phyloP scores from a whole-genome alignment of 2,329 filamentous ascomycete genomes.

The Aspergillus texensis region DNA sequence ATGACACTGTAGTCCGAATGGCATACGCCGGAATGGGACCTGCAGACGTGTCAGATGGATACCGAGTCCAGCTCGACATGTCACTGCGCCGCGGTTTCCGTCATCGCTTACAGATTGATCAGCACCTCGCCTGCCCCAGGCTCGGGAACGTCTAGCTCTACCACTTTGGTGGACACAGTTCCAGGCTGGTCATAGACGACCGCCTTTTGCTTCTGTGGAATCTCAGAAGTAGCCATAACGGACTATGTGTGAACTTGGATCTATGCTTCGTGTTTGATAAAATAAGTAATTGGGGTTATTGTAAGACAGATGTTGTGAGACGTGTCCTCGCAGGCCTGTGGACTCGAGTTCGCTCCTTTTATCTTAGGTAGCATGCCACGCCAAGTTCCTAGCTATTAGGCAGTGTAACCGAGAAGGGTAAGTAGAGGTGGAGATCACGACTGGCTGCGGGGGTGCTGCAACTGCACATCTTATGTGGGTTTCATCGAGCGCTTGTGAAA shows the following conservation, averaged over 20 bases:
- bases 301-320: neutral
- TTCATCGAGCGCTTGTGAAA: neutral
- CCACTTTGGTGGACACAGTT: constrained; percentile 65
- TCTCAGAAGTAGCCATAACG: constrained; percentile 42
- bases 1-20: constrained; percentile 64
- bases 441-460: neutral
- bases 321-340: neutral
- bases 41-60: constrained; percentile 24
- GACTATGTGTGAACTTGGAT: neutral
- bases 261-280: neutral
- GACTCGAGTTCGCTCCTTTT: neutral
- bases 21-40: constrained; percentile 66
- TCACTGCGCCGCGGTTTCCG: neutral
- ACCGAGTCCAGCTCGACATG: neutral
- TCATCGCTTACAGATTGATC: constrained; percentile 58
- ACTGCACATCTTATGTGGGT: neutral
- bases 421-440: neutral
- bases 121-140: constrained; percentile 65
- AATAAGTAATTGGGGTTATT: neutral
- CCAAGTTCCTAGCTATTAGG: neutral
- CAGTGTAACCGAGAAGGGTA: neutral
- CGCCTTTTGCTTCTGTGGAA: constrained; percentile 65
- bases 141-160: constrained; percentile 65
- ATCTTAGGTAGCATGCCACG: neutral
- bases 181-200: constrained; percentile 67